These are phyloP conservation scores for Fusarium sp. DNA, from an alignment of 2,329 filamentous ascomycete genomes.

Conservation along the genomic window DNA sequence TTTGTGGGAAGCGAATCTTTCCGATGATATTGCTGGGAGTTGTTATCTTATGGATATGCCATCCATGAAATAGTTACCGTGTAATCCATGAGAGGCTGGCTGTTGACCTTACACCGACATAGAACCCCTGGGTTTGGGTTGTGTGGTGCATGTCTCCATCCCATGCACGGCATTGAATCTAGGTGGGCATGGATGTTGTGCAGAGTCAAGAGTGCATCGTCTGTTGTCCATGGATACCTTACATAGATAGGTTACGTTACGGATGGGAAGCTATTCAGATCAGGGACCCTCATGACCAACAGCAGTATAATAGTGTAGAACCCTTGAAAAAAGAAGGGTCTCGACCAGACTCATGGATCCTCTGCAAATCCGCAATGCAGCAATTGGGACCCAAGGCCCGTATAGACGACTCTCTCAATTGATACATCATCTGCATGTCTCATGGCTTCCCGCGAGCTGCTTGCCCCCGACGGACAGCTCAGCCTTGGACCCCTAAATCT, in stretches of 20 bases:
- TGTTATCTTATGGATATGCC: background rate
- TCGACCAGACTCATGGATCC: slow-evolving; percentile 1
- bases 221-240: background rate
- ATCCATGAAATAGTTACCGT: background rate
- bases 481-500: slow-evolving; percentile 1
- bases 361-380: background rate
- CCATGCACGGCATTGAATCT: slow-evolving; percentile 27
- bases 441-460: background rate
- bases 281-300: background rate
- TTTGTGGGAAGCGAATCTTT: background rate
- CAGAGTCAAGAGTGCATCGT: slow-evolving; percentile 3
- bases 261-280: background rate
- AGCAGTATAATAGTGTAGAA: background rate
- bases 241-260: background rate
- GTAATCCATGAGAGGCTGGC: background rate
- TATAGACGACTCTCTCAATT: background rate
- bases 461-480: background rate
- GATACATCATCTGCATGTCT: slow-evolving; percentile 12
- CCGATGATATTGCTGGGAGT: background rate
- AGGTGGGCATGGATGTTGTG: slow-evolving; percentile 9
- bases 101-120: slow-evolving; percentile 7
- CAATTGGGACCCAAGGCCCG: background rate
- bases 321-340: background rate
- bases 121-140: slow-evolving; percentile 13
- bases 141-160: background rate